Percentiles rank a stretch among this genome's conserved stretches.
These are phyloP conservation scores for Xerocomellus chrysenteron DNA, from an alignment of 768 basidiomycete genomes.

Conservation along the genomic window DNA sequence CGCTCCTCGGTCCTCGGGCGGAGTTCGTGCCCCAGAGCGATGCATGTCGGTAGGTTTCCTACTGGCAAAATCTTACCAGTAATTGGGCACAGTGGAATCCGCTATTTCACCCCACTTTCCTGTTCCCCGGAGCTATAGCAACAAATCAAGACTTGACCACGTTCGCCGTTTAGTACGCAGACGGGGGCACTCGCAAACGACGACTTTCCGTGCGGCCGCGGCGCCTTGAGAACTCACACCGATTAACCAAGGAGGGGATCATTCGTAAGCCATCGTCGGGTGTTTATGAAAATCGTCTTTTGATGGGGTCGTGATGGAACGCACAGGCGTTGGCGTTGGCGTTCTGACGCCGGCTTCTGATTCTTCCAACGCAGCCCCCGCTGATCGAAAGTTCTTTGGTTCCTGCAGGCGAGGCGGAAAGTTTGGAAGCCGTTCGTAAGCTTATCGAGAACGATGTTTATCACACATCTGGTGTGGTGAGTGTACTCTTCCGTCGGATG, in stretches of 20 bases:
- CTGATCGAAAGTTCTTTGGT: slow-evolving; percentile 57
- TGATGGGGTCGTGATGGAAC: slow-evolving; percentile 10
- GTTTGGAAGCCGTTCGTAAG: slow-evolving; percentile 41
- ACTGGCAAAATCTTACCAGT: not conserved
- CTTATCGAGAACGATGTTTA: slow-evolving; percentile 26
- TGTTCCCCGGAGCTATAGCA: slow-evolving; percentile 17
- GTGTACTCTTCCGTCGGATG: not conserved
- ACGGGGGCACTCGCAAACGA: slow-evolving; percentile 50
- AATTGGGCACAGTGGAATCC: not conserved
- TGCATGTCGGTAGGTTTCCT: not conserved
- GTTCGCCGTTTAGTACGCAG: slow-evolving; percentile 59
- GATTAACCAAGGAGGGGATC: slow-evolving; percentile 37
- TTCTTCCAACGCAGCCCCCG: slow-evolving; percentile 45
- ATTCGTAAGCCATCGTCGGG: slow-evolving; percentile 44
- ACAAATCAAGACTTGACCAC: slow-evolving; percentile 15
- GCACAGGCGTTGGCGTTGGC: slow-evolving; percentile 54
- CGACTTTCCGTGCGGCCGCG: slow-evolving; percentile 50
- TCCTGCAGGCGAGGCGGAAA: slow-evolving; percentile 53
- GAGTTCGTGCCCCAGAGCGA: not conserved
- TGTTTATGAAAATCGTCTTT: not conserved
- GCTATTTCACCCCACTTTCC: not conserved
- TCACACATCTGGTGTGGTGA: slow-evolving; percentile 25
- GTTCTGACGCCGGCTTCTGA: slow-evolving; percentile 60
- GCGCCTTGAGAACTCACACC: slow-evolving; percentile 49
- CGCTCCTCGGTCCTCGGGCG: not conserved